Percentiles rank a stretch among this genome's conserved stretches.
Evolutionary conservation across 1,284 basidiomycete genomes (phyloP).

Genomic region (Puccinia polysora): DNA sequence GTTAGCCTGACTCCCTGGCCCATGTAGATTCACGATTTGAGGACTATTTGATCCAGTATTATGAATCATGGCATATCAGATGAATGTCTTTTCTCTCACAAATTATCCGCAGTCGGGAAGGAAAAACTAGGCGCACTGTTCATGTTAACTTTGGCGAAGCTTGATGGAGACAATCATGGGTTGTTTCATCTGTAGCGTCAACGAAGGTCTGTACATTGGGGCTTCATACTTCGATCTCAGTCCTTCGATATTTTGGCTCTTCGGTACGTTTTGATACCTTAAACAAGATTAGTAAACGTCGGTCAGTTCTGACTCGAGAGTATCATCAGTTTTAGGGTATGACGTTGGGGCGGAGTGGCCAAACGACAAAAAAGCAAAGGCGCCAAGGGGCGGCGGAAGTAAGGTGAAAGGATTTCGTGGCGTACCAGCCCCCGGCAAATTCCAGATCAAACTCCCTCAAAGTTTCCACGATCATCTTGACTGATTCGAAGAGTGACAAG

Average conservation of each 20-base stretch:
- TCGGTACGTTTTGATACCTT: slow-evolving; percentile 7
- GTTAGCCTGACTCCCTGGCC: no score
- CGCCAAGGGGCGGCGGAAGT: no score
- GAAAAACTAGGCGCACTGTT: no score
- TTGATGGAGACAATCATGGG: slow-evolving; percentile 6
- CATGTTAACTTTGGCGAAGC: neutral
- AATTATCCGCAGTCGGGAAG: no score
- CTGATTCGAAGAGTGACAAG: slow-evolving; percentile 46
- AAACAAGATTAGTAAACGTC: no score
- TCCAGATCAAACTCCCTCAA: slow-evolving; percentile 44
- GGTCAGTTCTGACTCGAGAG: no score
- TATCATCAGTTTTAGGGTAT: neutral
- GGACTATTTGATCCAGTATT: no score
- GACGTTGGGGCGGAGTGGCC: slow-evolving; percentile 2
- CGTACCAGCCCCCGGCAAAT: slow-evolving; percentile 44
- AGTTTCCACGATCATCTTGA: slow-evolving; percentile 44
- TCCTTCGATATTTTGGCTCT: neutral
- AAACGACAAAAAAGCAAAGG: no score
- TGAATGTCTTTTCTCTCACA: no score
- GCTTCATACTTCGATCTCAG: neutral
- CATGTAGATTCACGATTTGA: no score
- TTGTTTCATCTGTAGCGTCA: slow-evolving; percentile 3
- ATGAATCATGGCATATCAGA: no score
- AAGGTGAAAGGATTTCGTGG: no score
- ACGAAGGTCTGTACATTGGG: neutral